These are phyloP conservation scores for Eutrema heterophyllum DNA, from an alignment of 345 rosid species.

Conservation along the genomic window DNA sequence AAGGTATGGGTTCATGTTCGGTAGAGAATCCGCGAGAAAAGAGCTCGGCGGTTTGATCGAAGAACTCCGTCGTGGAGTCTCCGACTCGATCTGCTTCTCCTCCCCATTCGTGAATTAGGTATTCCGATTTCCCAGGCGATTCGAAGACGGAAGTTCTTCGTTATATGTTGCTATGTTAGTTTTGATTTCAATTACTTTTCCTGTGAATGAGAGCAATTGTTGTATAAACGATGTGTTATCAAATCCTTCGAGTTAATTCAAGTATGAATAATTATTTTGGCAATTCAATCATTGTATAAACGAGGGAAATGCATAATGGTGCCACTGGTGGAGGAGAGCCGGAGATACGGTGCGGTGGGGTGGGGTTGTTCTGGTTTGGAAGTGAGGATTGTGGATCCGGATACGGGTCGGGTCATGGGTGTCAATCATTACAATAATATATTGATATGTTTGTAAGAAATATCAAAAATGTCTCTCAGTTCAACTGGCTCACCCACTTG, in stretches of 20 bases:
- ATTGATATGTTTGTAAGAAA: no score
- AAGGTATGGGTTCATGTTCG: conserved; percentile 97
- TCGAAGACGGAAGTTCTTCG: background rate
- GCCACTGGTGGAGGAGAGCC: no score
- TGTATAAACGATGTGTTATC: conserved; percentile 16
- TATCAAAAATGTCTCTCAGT: no score
- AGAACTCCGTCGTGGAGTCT: conserved; percentile 54
- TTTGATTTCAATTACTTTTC: background rate
- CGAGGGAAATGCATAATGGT: background rate
- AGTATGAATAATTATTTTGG: no score
- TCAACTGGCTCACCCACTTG: no score
- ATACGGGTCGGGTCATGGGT: no score
- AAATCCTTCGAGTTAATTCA: conserved; percentile 1
- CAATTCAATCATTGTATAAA: background rate
- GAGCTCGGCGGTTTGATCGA: conserved; percentile 76
- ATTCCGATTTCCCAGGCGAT: conserved; percentile 2
- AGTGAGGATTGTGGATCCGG: no score
- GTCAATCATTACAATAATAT: no score
- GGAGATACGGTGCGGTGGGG: no score
- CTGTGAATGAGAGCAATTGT: background rate
- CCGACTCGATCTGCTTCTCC: conserved; percentile 35
- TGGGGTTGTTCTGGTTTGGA: no score
- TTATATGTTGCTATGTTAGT: conserved; percentile 5
- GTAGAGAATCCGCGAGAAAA: conserved; percentile 84
- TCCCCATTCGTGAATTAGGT: conserved; percentile 37